Percentiles rank a stretch among this genome's conserved stretches.
These are phyloP conservation scores for Taxillus chinensis DNA, from an alignment of 164 flowering plant genomes.

Conservation along the genomic window DNA sequence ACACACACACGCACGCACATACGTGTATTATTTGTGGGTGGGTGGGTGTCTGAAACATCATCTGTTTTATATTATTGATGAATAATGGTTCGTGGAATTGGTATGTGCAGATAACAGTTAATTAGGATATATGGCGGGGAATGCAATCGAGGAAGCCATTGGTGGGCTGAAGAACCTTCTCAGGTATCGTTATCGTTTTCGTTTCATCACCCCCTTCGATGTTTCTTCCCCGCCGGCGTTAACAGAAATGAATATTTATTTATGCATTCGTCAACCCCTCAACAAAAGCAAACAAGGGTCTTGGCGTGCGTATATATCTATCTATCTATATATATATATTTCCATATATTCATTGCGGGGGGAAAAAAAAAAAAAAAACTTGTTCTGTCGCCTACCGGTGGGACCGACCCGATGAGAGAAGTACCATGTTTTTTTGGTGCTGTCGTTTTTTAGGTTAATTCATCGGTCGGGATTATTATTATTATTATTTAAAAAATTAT, in stretches of 20 bases:
- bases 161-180: conserved; percentile 54
- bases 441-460: too few relatives aligned
- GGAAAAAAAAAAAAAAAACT: neutral
- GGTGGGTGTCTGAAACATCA: too few relatives aligned
- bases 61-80: too few relatives aligned
- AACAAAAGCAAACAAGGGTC: neutral
- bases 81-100: neutral
- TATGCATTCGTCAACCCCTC: neutral
- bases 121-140: conserved; percentile 31
- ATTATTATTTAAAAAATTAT: neutral
- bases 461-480: too few relatives aligned
- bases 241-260: neutral
- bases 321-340: too few relatives aligned
- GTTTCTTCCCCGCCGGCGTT: too few relatives aligned
- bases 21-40: too few relatives aligned
- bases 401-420: too few relatives aligned
- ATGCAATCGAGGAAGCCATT: conserved; percentile 51
- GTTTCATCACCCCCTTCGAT: neutral
- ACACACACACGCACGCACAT: too few relatives aligned
- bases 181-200: conserved; percentile 19
- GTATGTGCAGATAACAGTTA: conserved; percentile 17
- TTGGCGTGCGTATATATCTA: too few relatives aligned
- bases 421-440: neutral
- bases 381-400: too few relatives aligned
- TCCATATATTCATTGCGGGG: neutral